Percentiles rank a stretch among this genome's conserved stretches.
Evolutionary conservation across 2,329 filamentous ascomycete genomes (phyloP).

Genomic region (Rhynchosporium graminicola): DNA sequence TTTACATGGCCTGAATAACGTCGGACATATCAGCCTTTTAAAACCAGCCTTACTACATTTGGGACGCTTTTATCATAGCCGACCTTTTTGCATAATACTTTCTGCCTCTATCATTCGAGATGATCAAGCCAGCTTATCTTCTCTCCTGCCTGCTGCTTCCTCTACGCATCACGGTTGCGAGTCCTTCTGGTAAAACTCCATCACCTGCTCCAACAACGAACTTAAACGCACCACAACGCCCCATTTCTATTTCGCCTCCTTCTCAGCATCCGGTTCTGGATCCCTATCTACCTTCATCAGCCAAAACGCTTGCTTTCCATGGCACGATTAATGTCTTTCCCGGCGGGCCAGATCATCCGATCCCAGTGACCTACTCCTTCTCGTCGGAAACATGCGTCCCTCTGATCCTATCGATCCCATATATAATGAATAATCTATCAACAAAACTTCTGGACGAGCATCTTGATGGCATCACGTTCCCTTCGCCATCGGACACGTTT

Average conservation of each 20-base stretch:
- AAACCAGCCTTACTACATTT: too few relatives aligned
- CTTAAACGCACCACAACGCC: constrained; percentile 2
- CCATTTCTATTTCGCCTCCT: constrained; percentile 3
- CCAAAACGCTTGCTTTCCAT: background rate
- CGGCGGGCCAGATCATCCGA: background rate
- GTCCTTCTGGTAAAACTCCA: background rate
- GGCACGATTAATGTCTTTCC: constrained; percentile 12
- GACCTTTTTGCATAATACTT: background rate
- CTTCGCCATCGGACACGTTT: background rate
- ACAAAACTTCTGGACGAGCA: constrained; percentile 9
- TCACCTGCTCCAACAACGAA: background rate
- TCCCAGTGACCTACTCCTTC: constrained; percentile 11
- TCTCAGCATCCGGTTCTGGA: constrained; percentile 13
- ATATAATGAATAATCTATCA: constrained; percentile 13
- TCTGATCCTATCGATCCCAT: background rate
- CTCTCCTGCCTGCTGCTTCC: background rate
- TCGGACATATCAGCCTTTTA: too few relatives aligned
- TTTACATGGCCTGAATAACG: background rate
- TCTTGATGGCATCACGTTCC: constrained; percentile 10
- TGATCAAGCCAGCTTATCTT: background rate
- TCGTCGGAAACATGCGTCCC: constrained; percentile 11
- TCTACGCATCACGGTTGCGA: constrained; percentile 1
- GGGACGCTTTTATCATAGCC: too few relatives aligned
- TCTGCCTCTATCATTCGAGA: background rate
- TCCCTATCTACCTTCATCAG: background rate